These are phyloP conservation scores for Calocybe cyanea DNA, from an alignment of 768 basidiomycete species.

Conservation along the genomic window DNA sequence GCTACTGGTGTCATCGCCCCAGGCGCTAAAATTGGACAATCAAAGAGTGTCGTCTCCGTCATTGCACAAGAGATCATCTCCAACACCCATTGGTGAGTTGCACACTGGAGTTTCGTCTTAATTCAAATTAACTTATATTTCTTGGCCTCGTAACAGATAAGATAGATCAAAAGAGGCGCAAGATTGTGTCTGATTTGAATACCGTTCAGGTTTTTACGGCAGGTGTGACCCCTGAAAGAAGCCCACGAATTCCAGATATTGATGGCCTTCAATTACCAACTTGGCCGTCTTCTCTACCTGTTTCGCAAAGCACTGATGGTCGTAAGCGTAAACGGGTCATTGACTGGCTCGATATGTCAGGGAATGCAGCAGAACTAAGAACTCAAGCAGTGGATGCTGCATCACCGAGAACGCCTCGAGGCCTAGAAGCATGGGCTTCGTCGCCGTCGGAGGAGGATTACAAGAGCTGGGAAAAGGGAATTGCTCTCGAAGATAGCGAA, in stretches of 20 bases:
- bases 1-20: too few species aligned
- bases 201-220: too few species aligned
- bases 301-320: slow-evolving; percentile 9
- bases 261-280: background rate
- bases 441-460: slow-evolving; percentile 13
- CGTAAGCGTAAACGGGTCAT: slow-evolving; percentile 14
- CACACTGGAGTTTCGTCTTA: too few species aligned
- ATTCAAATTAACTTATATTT: too few species aligned
- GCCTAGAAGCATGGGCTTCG: background rate
- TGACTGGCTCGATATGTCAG: slow-evolving; percentile 11
- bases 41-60: too few species aligned
- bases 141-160: too few species aligned
- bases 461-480: slow-evolving; percentile 25
- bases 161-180: slow-evolving; percentile 7
- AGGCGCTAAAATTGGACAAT: too few species aligned
- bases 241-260: too few species aligned
- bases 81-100: too few species aligned
- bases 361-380: background rate
- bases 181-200: slow-evolving; percentile 5
- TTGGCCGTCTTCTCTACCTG: background rate
- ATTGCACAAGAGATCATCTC: too few species aligned
- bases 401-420: background rate
- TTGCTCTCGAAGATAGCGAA: slow-evolving; percentile 19
- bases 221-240: too few species aligned
- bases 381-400: slow-evolving; percentile 1